phyloP scores from a whole-genome alignment of 495 filamentous ascomycete genomes.

The Aspergillus egyptiacus region DNA sequence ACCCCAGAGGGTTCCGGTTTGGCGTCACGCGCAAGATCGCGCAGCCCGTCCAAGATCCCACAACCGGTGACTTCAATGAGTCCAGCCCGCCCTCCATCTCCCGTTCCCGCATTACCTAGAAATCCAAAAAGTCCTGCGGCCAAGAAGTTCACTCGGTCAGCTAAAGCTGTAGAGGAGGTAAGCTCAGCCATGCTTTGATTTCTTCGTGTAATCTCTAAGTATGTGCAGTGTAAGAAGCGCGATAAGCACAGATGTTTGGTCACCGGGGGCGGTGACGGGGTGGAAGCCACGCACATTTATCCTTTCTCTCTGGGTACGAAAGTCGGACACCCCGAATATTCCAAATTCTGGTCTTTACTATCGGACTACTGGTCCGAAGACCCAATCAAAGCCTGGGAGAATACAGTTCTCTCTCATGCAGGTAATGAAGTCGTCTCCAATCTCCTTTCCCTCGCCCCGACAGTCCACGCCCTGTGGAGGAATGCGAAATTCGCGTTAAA shows the following conservation, averaged over 20 bases:
- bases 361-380: background rate
- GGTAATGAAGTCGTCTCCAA: constrained; percentile 2
- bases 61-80: too few relatives aligned
- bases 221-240: background rate
- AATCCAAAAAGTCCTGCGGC: too few relatives aligned
- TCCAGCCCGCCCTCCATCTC: too few relatives aligned
- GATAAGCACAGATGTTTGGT: background rate
- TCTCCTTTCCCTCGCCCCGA: background rate
- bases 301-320: background rate
- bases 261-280: background rate
- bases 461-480: constrained; percentile 1
- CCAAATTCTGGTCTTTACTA: background rate
- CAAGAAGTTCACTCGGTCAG: background rate
- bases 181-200: background rate
- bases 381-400: background rate
- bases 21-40: too few relatives aligned
- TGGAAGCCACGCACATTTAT: constrained; percentile 1
- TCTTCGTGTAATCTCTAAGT: background rate
- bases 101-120: too few relatives aligned
- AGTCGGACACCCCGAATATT: background rate
- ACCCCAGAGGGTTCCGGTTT: too few relatives aligned
- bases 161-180: background rate
- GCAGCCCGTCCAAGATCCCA: too few relatives aligned
- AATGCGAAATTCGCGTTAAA: background rate
- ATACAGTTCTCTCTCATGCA: background rate